Percentiles rank a stretch among this genome's conserved stretches.
Evolutionary conservation across 371 early-diverging fungal genomes (phyloP).

Genomic region (Rhizopus microsporus): DNA sequence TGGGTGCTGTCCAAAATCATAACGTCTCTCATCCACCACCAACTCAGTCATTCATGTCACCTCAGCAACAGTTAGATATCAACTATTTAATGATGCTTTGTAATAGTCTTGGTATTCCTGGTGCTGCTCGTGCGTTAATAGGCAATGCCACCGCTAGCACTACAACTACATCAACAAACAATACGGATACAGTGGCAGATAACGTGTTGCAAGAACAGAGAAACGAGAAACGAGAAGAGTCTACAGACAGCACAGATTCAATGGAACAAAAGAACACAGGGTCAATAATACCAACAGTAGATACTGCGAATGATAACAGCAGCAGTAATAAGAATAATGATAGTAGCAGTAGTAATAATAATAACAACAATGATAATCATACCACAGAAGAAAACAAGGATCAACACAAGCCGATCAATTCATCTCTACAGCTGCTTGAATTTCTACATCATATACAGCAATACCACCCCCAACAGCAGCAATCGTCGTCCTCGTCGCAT

Average conservation of each 20-base stretch:
- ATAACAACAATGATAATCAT: constrained; percentile 4
- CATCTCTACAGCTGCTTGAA: constrained; percentile 30
- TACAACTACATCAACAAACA: constrained; percentile 5
- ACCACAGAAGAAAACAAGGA: constrained; percentile 3
- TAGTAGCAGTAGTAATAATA: constrained; percentile 1
- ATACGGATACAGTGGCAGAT: constrained; percentile 7
- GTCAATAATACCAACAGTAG: background rate
- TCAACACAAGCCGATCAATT: constrained; percentile 5
- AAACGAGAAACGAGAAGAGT: constrained; percentile 18
- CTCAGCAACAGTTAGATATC: constrained; percentile 20
- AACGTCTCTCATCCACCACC: background rate
- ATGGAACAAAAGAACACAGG: background rate
- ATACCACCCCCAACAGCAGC: constrained; percentile 25
- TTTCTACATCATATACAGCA: constrained; percentile 33
- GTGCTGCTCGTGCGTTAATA: constrained; percentile 26
- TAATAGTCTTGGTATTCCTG: constrained; percentile 42
- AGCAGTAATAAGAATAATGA: constrained; percentile 14
- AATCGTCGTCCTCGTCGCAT: background rate
- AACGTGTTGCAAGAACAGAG: constrained; percentile 25
- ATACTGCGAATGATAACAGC: constrained; percentile 3
- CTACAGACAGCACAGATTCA: background rate
- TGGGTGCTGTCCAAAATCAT: constrained; percentile 12
- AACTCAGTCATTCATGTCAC: constrained; percentile 11
- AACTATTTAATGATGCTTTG: constrained; percentile 51
- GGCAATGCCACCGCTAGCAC: constrained; percentile 9